These are phyloP conservation scores for Phialocephala sp. DNA, from an alignment of 2,329 filamentous ascomycete species.

Conservation along the genomic window DNA sequence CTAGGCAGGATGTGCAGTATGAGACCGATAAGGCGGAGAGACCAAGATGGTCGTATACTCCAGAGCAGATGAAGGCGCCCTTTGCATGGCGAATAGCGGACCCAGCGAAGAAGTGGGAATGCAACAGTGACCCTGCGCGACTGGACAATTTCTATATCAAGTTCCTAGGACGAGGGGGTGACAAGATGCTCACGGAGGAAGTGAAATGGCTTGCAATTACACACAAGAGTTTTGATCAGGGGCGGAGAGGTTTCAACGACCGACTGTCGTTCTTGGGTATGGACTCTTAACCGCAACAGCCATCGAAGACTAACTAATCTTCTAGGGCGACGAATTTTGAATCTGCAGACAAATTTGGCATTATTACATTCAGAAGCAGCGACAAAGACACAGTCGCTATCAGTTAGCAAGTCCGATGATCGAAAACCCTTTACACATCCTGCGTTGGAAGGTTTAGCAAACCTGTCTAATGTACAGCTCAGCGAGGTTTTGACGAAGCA, in stretches of 20 bases:
- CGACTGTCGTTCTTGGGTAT: conserved; percentile 86
- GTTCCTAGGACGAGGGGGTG: conserved; percentile 75
- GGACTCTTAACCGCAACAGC: conserved; percentile 31
- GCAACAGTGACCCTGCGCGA: conserved; percentile 76
- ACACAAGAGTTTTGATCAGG: conserved; percentile 98
- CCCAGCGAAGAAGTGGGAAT: conserved; percentile 61
- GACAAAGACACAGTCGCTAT: conserved; percentile 38
- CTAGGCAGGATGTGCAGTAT: conserved; percentile 38
- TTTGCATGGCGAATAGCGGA: conserved; percentile 62
- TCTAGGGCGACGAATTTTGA: conserved; percentile 61
- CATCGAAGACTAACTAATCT: conserved; percentile 27
- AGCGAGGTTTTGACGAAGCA: conserved; percentile 65
- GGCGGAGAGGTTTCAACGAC: conserved; percentile 92
- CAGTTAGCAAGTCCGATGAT: conserved; percentile 53
- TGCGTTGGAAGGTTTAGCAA: conserved; percentile 74
- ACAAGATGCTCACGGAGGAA: conserved; percentile 81
- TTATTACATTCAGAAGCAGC: conserved; percentile 51
- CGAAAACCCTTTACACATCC: conserved; percentile 72
- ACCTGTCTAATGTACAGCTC: conserved; percentile 67
- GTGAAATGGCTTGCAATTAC: conserved; percentile 96
- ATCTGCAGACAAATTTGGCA: conserved; percentile 68
- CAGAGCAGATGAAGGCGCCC: conserved; percentile 71
- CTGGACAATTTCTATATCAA: conserved; percentile 80
- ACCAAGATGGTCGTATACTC: conserved; percentile 76
- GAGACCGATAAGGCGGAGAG: conserved; percentile 44